Evolutionary conservation across 768 basidiomycete species (phyloP), one percentile per base, ranked within the genome.

Genomic region (Kwoniella sp.): DNA sequence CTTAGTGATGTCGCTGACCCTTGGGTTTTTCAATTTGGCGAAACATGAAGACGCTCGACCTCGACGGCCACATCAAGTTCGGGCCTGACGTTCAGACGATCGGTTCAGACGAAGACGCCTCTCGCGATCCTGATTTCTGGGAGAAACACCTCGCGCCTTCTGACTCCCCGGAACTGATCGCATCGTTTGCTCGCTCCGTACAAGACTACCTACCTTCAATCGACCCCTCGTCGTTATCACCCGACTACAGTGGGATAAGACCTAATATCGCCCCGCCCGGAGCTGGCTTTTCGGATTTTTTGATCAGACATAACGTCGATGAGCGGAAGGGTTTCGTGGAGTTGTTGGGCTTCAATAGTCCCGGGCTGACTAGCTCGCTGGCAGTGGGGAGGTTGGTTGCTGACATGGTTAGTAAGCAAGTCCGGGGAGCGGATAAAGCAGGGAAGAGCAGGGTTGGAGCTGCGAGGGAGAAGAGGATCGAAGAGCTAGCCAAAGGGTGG

Each of bases 51-150:
- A 82, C 79, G 4, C 60, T 97, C 48, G 92, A 93, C 79, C 76
- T 98, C 66, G 85, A 89, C 54, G 90, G 91, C 0, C 89, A 90
- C 66, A 85, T 97, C 58, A 86, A 87, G 30, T 98, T 98, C 79
- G 95, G 95, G 0, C 95, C 95, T 4, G 92, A 97, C 75, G 84
- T 96, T 17, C 89, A 96, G 77, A 92, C 91, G 89, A 2, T 86
- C 86, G 59, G 89, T 86, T 20, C 85, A 85, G 41, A 62, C 74
- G 37, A 73, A 89, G 45, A 63, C 23, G 50, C 37, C 4, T 31
- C 31, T 1, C 0, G 12, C 48, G 53, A 70, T 50, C 73, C 69
- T 4, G 65, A 73, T 13, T 62, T 63, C 31, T 71, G 70, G 69
- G 58, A 67, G 38, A 52, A 37, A 25, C 66, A 68, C 47, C 56